Base-by-base conservation (phyloP, 495 filamentous ascomycete species). In the Aspergillus campestris region DNA sequence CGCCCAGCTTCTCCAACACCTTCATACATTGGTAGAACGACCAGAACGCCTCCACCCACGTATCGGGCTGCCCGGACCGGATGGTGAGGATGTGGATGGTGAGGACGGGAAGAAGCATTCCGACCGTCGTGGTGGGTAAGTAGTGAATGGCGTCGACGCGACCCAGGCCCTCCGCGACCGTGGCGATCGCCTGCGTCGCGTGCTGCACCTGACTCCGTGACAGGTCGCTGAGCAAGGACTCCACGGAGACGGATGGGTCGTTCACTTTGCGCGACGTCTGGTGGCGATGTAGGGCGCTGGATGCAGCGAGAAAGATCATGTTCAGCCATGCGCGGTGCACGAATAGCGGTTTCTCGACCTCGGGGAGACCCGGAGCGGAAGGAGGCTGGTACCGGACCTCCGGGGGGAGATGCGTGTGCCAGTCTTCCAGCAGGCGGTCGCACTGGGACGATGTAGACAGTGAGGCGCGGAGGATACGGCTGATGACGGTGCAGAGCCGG, bases 241-340 rank as follows among this genome's bases (percentile, higher is more conserved):
- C 29, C 11, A 31, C 31, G 33, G 24, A 14, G 7, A 28, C 12
- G 34, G 32, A 10, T 8, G 7, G 34, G 10, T 36, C 18, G 32
- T 3, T 27, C 31, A 24, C 27, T 8, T 44, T 29, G 24, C 36
- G 31, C 10, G 42, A 33, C 8, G 8, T 28, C n/a, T 40, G 30
- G 8, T 35, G 35, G 32, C 39, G 39, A n/a, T 34, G 46, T 8
- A 48, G 31, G 1, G 34, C 39, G 18, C 46, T 27, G 11, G 33
- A 48, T 1, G 46, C 46, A 9, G 38, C 32, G 3, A 48, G 39
- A 38, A 48, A 36, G 39, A 48, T 10, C 39, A 48, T 34, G 13
- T 48, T 43, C n/a, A 48, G 40, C 46, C 46, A 48, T 31, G 46
- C 46, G 40, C 46, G 46, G 40, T 43, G 42, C 15, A 38, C 45